These are phyloP conservation scores for Zangia roseola DNA, from an alignment of 768 basidiomycete species.

Conservation along the genomic window DNA sequence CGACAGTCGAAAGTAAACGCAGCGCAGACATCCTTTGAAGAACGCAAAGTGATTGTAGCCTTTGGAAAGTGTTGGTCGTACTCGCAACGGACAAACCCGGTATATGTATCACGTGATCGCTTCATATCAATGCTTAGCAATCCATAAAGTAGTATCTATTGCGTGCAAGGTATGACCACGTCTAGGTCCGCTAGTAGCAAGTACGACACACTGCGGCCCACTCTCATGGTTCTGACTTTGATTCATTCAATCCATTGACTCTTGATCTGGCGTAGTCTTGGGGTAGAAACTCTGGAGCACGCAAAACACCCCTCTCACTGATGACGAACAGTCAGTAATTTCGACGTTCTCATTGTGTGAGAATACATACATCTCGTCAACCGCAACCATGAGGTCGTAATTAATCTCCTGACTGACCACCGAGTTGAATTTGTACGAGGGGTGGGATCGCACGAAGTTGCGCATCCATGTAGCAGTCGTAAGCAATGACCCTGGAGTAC, in stretches of 20 bases:
- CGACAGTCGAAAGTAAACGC: constrained; percentile 64
- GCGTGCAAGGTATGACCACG: neutral
- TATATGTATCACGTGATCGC: constrained; percentile 21
- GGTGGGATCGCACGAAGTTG: constrained; percentile 86
- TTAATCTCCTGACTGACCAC: constrained; percentile 89
- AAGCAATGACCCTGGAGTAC: constrained; percentile 60
- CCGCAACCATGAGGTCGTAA: constrained; percentile 85
- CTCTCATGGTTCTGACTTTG: constrained; percentile 24
- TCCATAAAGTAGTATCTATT: too few species aligned
- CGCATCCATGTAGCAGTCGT: constrained; percentile 95
- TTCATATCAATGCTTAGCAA: too few species aligned
- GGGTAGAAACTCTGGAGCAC: constrained; percentile 64
- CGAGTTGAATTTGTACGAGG: constrained; percentile 91
- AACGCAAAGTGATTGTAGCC: neutral
- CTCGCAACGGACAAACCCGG: constrained; percentile 30
- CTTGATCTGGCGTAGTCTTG: constrained; percentile 44
- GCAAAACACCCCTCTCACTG: constrained; percentile 68
- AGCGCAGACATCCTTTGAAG: constrained; percentile 64
- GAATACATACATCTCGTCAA: constrained; percentile 84
- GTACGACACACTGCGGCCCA: too few species aligned
- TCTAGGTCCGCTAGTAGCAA: neutral
- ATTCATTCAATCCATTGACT: constrained; percentile 27
- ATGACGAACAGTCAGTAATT: constrained; percentile 2
- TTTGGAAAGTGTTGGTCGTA: neutral
- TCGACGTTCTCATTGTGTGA: neutral